phyloP scores from a whole-genome alignment of 225 moss, liverwort and hornwort genomes.

The Anthoceros angustus region DNA sequence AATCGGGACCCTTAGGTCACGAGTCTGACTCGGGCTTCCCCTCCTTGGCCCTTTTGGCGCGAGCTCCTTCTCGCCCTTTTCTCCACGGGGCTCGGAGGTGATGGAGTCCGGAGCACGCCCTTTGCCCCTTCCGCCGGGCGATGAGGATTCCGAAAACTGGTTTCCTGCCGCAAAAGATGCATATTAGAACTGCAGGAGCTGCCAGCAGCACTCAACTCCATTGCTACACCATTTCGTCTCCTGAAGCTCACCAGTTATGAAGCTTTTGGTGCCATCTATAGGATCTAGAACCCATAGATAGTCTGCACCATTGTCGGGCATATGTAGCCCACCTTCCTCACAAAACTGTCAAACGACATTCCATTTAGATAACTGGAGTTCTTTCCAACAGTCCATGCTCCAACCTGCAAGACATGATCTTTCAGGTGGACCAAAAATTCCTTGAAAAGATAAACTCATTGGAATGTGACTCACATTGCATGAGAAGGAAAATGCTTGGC shows the following conservation, averaged over 20 bases:
- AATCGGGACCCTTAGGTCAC: no score
- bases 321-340: conserved; percentile 78
- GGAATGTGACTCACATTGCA: conserved; percentile 45
- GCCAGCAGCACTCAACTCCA: not conserved
- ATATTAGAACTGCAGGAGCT: not conserved
- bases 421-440: not conserved
- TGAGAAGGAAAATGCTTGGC: conserved; percentile 55
- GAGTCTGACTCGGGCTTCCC: no score
- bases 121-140: no score
- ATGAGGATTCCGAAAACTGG: conserved; percentile 91
- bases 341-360: conserved; percentile 37
- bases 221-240: not conserved
- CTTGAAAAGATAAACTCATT: not conserved
- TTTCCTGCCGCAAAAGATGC: conserved; percentile 33
- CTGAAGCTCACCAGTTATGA: conserved; percentile 58
- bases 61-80: no score
- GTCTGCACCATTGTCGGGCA: conserved; percentile 73
- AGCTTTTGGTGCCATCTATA: conserved; percentile 99
- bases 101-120: no score
- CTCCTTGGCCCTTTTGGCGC: no score
- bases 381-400: not conserved
- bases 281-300: conserved; percentile 98
- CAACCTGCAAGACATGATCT: not conserved
- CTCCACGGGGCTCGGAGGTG: no score
- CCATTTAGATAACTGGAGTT: no score